These are phyloP conservation scores for Reticulascus tulasneorum DNA, from an alignment of 2,329 filamentous ascomycete genomes.

Conservation along the genomic window DNA sequence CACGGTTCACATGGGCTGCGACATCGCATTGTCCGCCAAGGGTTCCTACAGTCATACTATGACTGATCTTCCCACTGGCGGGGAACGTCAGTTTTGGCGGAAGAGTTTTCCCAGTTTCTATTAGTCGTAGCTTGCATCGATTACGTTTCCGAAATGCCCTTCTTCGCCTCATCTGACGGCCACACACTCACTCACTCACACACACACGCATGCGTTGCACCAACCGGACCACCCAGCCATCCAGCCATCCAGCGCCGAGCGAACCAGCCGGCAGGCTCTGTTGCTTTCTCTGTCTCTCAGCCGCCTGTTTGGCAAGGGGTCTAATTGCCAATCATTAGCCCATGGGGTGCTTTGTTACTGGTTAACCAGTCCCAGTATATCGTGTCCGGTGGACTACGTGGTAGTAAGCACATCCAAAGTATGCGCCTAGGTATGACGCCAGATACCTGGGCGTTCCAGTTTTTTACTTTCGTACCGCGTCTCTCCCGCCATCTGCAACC, in stretches of 20 bases:
- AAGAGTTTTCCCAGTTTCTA: conserved; percentile 13
- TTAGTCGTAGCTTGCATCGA: conserved; percentile 16
- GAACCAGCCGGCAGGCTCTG: conserved; percentile 2
- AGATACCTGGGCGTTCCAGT: too few relatives aligned
- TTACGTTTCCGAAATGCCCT: conserved; percentile 22
- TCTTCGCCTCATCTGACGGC: conserved; percentile 14
- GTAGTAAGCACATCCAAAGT: too few relatives aligned
- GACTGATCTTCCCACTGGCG: too few relatives aligned
- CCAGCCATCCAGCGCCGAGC: conserved; percentile 1
- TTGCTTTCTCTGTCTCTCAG: background rate
- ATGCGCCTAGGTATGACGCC: too few relatives aligned
- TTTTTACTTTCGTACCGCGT: too few relatives aligned
- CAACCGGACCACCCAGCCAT: conserved; percentile 1
- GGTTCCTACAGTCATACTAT: too few relatives aligned
- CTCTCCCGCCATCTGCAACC: too few relatives aligned
- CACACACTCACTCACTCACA: too few relatives aligned
- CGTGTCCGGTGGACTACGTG: too few relatives aligned
- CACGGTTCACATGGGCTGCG: too few relatives aligned
- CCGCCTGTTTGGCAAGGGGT: background rate
- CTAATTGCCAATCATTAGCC: background rate
- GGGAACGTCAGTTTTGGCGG: conserved; percentile 11
- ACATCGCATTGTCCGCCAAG: too few relatives aligned
- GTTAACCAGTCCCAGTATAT: too few relatives aligned
- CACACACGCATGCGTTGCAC: background rate
- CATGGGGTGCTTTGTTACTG: background rate